Evolutionary conservation across 208 protist genomes (phyloP).

Genomic region (Naegleria fowleri): DNA sequence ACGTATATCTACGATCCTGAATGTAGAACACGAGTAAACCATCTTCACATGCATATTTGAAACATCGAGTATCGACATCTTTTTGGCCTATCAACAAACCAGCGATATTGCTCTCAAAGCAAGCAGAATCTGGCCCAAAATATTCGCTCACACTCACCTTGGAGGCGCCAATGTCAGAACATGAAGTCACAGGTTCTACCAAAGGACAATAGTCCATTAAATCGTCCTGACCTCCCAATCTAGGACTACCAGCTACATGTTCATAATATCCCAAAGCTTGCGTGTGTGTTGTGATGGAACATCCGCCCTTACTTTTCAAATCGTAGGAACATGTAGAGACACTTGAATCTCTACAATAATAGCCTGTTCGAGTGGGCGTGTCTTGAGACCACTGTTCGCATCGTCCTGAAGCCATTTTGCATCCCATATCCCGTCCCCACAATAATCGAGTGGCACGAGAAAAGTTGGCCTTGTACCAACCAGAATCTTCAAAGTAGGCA

Average conservation of each 20-base stretch:
- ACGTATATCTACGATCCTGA: neutral
- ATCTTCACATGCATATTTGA: neutral
- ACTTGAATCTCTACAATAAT: neutral
- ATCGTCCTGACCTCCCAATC: neutral
- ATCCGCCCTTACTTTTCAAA: neutral
- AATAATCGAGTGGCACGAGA: neutral
- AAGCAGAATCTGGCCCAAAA: neutral
- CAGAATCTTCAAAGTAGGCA: neutral
- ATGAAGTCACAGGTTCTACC: neutral
- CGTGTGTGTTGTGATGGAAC: neutral
- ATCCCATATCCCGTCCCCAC: neutral
- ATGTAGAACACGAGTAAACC: neutral
- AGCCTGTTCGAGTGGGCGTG: neutral
- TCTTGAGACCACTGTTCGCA: neutral
- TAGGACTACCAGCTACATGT: neutral
- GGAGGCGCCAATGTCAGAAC: neutral
- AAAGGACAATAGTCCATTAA: slow-evolving; percentile 5
- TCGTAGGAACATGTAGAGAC: neutral
- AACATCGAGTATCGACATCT: neutral
- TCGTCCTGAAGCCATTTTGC: neutral
- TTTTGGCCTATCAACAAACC: neutral
- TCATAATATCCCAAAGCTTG: neutral
- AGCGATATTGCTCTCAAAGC: neutral
- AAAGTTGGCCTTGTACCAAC: slow-evolving; percentile 3
- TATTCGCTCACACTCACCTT: neutral